Evolutionary conservation across 495 filamentous ascomycete genomes (phyloP), one percentile per base, ranked within the genome.

Genomic region (Trichocladium uniseriatum): DNA sequence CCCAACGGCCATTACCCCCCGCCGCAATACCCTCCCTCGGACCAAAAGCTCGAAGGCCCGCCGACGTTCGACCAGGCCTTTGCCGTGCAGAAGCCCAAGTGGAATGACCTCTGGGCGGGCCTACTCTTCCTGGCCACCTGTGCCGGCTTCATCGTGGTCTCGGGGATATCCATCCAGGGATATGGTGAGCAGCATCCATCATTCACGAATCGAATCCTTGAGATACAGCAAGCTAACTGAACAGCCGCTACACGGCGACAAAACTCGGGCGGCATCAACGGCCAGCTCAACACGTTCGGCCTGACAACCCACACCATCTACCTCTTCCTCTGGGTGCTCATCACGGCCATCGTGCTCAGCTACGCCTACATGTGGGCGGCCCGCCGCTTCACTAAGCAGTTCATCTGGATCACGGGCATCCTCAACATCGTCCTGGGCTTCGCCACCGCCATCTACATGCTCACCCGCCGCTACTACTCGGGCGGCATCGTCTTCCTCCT

Each of bases 401-500:
- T 91, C 53, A 89, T 96, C 58, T 95, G 87, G 84, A 81, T 83
- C 43, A 94, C 89, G 1, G 91, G 84, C 15, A 87, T 95, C 39
- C 82, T 94, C 21, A 94, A 92, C 68, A 77, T 94, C 3, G 56
- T 90, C 21, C 89, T 94, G 60, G 67, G 65, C 11, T 53, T 73
- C 22, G 72, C 57, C 1, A 75, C 85, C 0, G 71, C 87, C 38
- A 86, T 94, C 63, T 84, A 83, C 38, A 80, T 90, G 59, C 72
- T 94, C 49, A 62, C 68, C 3, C 65, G 78, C 11, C 76, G 79
- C 47, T 85, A 89, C 60, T 94, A 81, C 59, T 82, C 80, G 22
- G 88, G 84, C 16, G 91, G 84, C 32, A 87, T 95, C 42, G 82
- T 94, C 7, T 92, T 90, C 65, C 70, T 92, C 3, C 58, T 95